phyloP scores from a whole-genome alignment of 352 stramenopile species.

The Elongisporangium undulatum region DNA sequence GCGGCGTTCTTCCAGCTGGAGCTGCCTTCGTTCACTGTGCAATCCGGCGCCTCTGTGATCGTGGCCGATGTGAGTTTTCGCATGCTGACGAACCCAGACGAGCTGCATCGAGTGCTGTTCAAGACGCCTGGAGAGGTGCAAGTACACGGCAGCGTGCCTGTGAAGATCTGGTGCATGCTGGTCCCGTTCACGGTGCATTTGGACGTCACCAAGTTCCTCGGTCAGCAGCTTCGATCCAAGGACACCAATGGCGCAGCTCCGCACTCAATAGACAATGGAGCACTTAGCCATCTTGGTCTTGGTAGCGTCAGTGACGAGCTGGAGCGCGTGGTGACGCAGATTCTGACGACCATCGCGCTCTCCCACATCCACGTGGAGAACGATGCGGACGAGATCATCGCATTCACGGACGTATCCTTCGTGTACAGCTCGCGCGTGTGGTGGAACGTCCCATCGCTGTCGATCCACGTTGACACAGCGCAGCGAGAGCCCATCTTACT shows the following conservation, averaged over 20 bases:
- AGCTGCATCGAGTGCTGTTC: constrained; percentile 55
- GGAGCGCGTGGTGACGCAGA: constrained; percentile 45
- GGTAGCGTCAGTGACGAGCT: constrained; percentile 34
- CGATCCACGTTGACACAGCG: constrained; percentile 40
- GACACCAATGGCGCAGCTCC: not conserved
- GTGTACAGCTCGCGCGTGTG: constrained; percentile 50
- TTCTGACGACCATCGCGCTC: constrained; percentile 72
- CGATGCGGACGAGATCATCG: constrained; percentile 58
- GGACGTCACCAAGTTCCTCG: constrained; percentile 40
- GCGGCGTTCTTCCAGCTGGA: constrained; percentile 42
- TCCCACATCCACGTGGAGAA: constrained; percentile 65
- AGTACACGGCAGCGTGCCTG: constrained; percentile 36
- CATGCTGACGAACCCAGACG: constrained; percentile 36
- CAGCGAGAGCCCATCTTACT: constrained; percentile 41
- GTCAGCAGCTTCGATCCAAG: constrained; percentile 6
- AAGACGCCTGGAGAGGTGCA: constrained; percentile 24
- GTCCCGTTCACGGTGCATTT: constrained; percentile 69
- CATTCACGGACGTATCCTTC: constrained; percentile 79
- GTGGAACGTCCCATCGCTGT: constrained; percentile 76
- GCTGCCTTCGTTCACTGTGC: constrained; percentile 50
- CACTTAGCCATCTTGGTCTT: constrained; percentile 1
- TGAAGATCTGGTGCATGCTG: constrained; percentile 65
- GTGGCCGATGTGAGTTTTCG: constrained; percentile 40
- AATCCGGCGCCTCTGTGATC: constrained; percentile 40
- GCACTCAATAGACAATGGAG: not conserved